phyloP scores from a whole-genome alignment of 208 protist species.

The Crithidia thermophila region DNA sequence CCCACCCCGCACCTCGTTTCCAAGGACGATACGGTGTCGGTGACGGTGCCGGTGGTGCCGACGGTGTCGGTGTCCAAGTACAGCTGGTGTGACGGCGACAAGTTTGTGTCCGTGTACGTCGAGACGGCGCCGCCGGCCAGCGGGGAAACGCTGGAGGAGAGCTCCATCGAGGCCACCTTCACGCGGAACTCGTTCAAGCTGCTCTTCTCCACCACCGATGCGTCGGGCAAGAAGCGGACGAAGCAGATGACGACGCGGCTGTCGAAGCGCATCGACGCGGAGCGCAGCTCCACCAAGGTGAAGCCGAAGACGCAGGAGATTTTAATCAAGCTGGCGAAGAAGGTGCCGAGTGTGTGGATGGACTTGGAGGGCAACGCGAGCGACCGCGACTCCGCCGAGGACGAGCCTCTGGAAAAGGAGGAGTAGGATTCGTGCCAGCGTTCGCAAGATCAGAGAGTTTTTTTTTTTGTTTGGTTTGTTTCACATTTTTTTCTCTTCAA shows the following conservation, averaged over 20 bases:
- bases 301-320: constrained; percentile 60
- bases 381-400: constrained; percentile 28
- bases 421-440: too few relatives aligned
- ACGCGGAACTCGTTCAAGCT: constrained; percentile 36
- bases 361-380: constrained; percentile 59
- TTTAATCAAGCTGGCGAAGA: constrained; percentile 66
- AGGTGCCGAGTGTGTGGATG: constrained; percentile 45
- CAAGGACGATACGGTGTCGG: constrained; percentile 25
- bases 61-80: constrained; percentile 56
- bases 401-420: constrained; percentile 10
- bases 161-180: constrained; percentile 48
- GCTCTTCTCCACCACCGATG: constrained; percentile 34
- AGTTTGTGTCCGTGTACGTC: constrained; percentile 72
- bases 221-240: constrained; percentile 21
- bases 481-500: background rate
- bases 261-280: constrained; percentile 53
- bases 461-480: background rate
- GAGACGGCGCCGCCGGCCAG: constrained; percentile 33
- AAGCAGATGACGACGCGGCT: constrained; percentile 49
- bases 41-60: constrained; percentile 7
- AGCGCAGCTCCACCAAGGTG: constrained; percentile 52
- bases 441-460: too few relatives aligned
- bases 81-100: constrained; percentile 76
- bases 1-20: constrained; percentile 70
- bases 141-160: constrained; percentile 41